A percentile compares a stretch with the other conserved stretches of the same genome.
phyloP scores from a whole-genome alignment of 2,329 filamentous ascomycete species.

The Neofusicoccum sp. region DNA sequence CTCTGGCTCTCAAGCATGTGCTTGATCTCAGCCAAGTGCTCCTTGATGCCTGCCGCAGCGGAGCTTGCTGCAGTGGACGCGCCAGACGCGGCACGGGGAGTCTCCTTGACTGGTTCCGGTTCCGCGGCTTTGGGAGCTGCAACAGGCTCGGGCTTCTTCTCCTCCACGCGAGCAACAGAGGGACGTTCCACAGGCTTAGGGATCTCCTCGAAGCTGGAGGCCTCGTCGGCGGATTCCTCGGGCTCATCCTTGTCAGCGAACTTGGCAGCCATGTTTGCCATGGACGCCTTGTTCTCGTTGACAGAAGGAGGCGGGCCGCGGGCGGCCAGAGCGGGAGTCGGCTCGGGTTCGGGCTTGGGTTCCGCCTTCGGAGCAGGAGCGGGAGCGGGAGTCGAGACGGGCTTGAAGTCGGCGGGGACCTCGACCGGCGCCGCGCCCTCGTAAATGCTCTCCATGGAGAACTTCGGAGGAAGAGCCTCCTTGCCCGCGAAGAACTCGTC shows the following conservation, averaged over 20 bases:
- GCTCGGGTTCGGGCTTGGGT: conserved; percentile 49
- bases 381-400: conserved; percentile 43
- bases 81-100: conserved; percentile 31
- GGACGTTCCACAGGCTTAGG: conserved; percentile 71
- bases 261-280: conserved; percentile 81
- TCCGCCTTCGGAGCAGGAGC: conserved; percentile 55
- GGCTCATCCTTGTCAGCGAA: conserved; percentile 76
- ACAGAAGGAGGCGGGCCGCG: conserved; percentile 67
- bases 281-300: conserved; percentile 84
- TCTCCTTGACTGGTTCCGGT: conserved; percentile 38
- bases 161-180: conserved; percentile 40
- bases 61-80: conserved; percentile 44
- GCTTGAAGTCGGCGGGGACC: conserved; percentile 69
- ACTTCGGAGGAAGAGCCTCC: conserved; percentile 81
- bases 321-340: conserved; percentile 46
- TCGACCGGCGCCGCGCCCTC: conserved; percentile 81
- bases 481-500: conserved; percentile 87
- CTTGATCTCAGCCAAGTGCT: conserved; percentile 76
- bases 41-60: conserved; percentile 60
- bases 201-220: conserved; percentile 86
- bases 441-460: conserved; percentile 90
- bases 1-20: conserved; percentile 75
- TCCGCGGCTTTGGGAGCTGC: conserved; percentile 47
- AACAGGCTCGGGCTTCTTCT: conserved; percentile 39
- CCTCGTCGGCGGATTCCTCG: conserved; percentile 63